Evolutionary conservation across 2,329 filamentous ascomycete genomes (phyloP).

Genomic region (Phyllosticta citriasiana): DNA sequence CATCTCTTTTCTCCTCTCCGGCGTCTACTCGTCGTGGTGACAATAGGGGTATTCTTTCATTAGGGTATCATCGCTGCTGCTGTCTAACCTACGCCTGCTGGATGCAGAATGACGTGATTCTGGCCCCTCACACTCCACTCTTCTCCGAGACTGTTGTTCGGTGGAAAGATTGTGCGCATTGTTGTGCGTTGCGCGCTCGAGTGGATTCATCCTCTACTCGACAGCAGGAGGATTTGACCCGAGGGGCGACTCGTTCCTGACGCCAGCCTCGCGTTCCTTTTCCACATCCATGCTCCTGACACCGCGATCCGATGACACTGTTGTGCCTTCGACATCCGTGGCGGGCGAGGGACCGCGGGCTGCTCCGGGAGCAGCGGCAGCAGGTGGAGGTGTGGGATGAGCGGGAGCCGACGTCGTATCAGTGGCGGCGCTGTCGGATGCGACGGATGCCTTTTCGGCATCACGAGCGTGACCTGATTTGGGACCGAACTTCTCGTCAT

Average conservation of each 20-base stretch:
- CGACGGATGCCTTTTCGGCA: slow-evolving; percentile 10
- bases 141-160: no score
- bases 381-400: neutral
- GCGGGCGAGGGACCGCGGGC: neutral
- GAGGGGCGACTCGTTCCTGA: neutral
- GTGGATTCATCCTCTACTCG: neutral
- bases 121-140: neutral
- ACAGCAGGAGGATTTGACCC: neutral
- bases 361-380: neutral
- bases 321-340: neutral
- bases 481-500: slow-evolving; percentile 30
- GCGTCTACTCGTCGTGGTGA: neutral
- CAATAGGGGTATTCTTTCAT: neutral
- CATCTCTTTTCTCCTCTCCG: neutral
- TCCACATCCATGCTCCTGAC: neutral
- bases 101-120: neutral
- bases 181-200: neutral
- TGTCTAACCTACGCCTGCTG: neutral
- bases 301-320: neutral
- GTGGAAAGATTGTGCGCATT: no score
- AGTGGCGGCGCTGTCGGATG: neutral
- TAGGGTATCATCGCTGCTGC: neutral
- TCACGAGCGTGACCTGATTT: slow-evolving; percentile 28
- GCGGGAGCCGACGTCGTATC: neutral
- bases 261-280: neutral